Evolutionary conservation across 177 flowering plant genomes (phyloP), one percentile per base, ranked within the genome.

Genomic region (Telopea speciosissima): DNA sequence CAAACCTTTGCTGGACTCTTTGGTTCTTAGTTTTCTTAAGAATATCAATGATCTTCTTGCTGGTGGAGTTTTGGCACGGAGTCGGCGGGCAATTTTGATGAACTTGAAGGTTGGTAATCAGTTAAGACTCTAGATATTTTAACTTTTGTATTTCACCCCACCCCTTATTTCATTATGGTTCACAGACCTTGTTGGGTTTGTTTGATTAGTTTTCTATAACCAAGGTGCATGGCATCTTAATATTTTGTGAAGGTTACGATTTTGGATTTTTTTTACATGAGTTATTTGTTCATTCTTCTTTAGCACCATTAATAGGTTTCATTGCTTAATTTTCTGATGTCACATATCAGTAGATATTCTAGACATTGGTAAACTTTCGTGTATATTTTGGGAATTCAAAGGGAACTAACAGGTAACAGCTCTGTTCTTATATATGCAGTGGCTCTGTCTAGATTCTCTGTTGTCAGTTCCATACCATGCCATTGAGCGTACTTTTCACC

Each of bases 401-500:
- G 9, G 54, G 66, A 66, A 70, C 63, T 80, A 25, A 75, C 74
- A 44, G 25, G 61, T 80, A 25, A 75, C 74, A 44, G 25, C 58
- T 42, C 31, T 78, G 19, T 68, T 78, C 3, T 74, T 72, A 24
- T 11, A 83, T 68, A 40, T 85, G 66, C 86, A 92, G 97, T 95
- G 99, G 99, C 81, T 79, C 62, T 91, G 98, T 81, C 74, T 91
- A 61, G 96, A 91, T 73, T 86, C 88, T 49, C 73, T 91, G 33
- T 67, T 93, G 72, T 85, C 88, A 21, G 72, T 90, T 62, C 95
- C 92, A 23, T 73, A 42, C 69, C 22, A 72, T 77, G 86, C 83
- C 63, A 63, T 65, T 60, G 26, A 69, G 70, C 81, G 78, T 75
- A 86, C 83, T 69, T 79, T 76, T 73, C 77, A 78, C 24, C 10